Conservation (phyloP, 2,329 filamentous ascomycete genomes). For the Microsporum canis region DNA sequence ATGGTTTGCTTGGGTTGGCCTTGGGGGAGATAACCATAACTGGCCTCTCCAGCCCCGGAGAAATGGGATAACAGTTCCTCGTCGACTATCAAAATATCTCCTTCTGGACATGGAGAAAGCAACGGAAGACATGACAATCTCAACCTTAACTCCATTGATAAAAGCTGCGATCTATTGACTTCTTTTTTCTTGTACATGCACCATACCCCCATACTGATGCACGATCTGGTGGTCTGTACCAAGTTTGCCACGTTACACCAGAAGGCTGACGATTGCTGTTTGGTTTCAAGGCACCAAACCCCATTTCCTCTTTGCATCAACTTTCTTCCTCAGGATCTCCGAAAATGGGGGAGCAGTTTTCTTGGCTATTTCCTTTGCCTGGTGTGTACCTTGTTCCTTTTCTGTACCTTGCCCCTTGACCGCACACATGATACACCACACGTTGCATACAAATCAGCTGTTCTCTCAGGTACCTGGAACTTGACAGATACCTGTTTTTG, state of each 20-base stretch:
- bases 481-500: neutral
- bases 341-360: neutral
- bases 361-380: neutral
- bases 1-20: neutral
- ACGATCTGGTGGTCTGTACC: neutral
- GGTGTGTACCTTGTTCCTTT: neutral
- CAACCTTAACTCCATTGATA: neutral
- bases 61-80: neutral
- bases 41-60: neutral
- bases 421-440: neutral
- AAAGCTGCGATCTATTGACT: neutral
- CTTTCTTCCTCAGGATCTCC: neutral
- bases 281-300: constrained; percentile 1
- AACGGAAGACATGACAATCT: neutral
- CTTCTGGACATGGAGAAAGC: neutral
- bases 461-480: neutral
- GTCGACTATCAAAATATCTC: neutral
- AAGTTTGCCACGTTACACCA: constrained; percentile 2
- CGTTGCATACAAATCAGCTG: neutral
- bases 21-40: neutral
- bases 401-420: neutral
- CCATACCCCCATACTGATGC: neutral
- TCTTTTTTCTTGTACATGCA: neutral
- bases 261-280: neutral
- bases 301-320: neutral